Conservation (phyloP, 1,139 yeast species). For the Blastobotrys petasosporus region DNA sequence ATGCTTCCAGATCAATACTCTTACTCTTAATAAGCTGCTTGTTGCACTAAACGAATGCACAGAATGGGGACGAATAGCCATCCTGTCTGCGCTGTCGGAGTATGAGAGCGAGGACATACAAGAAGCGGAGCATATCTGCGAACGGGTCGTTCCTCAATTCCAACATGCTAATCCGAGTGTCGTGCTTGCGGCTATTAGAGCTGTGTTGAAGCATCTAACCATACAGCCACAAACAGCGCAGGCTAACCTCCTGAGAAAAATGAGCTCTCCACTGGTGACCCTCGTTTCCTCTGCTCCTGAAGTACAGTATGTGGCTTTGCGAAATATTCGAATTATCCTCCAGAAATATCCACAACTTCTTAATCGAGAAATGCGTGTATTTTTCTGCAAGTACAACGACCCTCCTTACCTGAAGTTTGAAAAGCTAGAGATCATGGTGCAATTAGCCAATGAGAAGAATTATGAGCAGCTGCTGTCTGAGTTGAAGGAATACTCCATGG, state of each 20-base stretch:
- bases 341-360: conserved; percentile 83
- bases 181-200: conserved; percentile 80
- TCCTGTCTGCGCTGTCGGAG: conserved; percentile 73
- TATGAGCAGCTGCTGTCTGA: conserved; percentile 70
- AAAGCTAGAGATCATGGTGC: conserved; percentile 82
- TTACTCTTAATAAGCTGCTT: conserved; percentile 58
- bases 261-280: conserved; percentile 90
- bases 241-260: conserved; percentile 53
- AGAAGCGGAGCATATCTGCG: conserved; percentile 83
- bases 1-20: conserved; percentile 40
- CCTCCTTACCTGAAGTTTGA: conserved; percentile 91
- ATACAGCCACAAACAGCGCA: conserved; percentile 43
- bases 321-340: conserved; percentile 82
- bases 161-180: conserved; percentile 98
- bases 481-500: conserved; percentile 86
- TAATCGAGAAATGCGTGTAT: conserved; percentile 77
- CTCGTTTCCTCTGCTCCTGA: conserved; percentile 84
- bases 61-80: conserved; percentile 97
- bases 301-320: conserved; percentile 90
- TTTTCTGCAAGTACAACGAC: conserved; percentile 90
- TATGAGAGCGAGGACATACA: conserved; percentile 48
- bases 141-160: conserved; percentile 87
- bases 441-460: conserved; percentile 70
- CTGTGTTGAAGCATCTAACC: conserved; percentile 68
- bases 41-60: conserved; percentile 93